Base-by-base conservation (phyloP, 2,329 filamentous ascomycete genomes). In the Ophiocordyceps robertsii region DNA sequence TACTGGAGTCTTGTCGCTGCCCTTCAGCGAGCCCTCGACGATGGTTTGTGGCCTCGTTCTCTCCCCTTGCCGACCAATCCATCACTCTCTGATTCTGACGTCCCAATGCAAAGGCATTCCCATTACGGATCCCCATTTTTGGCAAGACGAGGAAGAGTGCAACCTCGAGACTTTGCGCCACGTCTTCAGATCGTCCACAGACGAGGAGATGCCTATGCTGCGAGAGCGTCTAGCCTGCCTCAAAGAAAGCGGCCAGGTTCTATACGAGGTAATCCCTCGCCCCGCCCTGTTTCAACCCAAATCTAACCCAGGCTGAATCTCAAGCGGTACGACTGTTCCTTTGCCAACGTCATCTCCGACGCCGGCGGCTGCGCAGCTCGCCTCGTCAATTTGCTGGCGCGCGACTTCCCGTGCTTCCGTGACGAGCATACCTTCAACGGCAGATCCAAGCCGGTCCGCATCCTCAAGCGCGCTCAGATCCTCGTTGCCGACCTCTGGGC, bases 401-500 rank as follows among this genome's bases (percentile, higher is more conserved):
- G 79, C 37, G 77, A 88, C 55, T 95, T 98, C 56, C 60, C 75
- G 21, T 93, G 85, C 63, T 95, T 98, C 65, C 73, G 82, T 19
- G 92, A 98, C 55, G 83, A 89, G 56, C 76, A 80, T 44, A 62
- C 57, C 4, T 95, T 88, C 56, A 80, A 90, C 42, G 80, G 80
- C 10, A 79, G 80, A 37, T 73, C 71, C 44, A 73, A 71, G 48
- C 73, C 68, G 7, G 80, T 98, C 3, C 82, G 87, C 13, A 75
- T 98, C 47, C 78, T 95, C 57, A 98, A 98, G 65, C 80, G 93
- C 11, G 89, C 92, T 2, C 92, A 98, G 62, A 98, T 98, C 46
- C 74, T 96, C 17, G 89, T 94, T 3, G 93, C 93, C 19, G 92
- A 98, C 60, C 60, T 96, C 1, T 98, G 93, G 93, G 93, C 92